Conservation (phyloP, 192 early-diverging fungal species). For the Backusella morwellensis region DNA sequence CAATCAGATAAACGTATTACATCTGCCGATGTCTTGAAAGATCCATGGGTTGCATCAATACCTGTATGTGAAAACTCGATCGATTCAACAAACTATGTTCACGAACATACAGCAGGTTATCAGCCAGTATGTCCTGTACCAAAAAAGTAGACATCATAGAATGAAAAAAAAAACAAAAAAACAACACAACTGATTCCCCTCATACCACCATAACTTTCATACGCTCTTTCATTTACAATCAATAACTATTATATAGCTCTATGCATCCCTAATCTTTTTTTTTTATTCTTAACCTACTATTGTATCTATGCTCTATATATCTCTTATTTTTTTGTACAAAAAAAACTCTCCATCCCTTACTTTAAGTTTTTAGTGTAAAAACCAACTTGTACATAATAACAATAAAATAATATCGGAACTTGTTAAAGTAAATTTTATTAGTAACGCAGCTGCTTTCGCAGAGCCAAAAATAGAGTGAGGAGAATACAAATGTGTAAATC, state of each 20-base stretch:
- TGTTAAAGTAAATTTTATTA: neutral
- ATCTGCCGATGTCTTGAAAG: constrained; percentile 12
- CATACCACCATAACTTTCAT: neutral
- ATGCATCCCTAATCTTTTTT: neutral
- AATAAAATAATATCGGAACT: neutral
- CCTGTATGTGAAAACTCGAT: constrained; percentile 19
- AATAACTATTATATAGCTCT: neutral
- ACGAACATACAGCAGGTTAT: constrained; percentile 18
- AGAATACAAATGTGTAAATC: neutral
- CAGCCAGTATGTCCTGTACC: neutral
- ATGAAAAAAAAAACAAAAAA: neutral
- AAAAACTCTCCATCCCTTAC: neutral
- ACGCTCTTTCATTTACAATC: neutral
- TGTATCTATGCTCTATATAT: neutral
- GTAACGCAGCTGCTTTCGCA: constrained; percentile 1
- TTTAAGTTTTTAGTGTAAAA: constrained; percentile 2
- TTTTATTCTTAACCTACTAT: neutral
- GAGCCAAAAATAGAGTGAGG: neutral
- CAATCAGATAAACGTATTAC: constrained; percentile 31
- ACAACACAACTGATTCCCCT: neutral
- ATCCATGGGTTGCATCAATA: constrained; percentile 34
- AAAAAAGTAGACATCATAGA: neutral
- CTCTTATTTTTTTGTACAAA: constrained; percentile 1
- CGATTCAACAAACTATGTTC: constrained; percentile 8
- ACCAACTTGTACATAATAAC: neutral